Evolutionary conservation across 2,329 filamentous ascomycete genomes (phyloP).

Genomic region (Colletotrichum theobromicola): DNA sequence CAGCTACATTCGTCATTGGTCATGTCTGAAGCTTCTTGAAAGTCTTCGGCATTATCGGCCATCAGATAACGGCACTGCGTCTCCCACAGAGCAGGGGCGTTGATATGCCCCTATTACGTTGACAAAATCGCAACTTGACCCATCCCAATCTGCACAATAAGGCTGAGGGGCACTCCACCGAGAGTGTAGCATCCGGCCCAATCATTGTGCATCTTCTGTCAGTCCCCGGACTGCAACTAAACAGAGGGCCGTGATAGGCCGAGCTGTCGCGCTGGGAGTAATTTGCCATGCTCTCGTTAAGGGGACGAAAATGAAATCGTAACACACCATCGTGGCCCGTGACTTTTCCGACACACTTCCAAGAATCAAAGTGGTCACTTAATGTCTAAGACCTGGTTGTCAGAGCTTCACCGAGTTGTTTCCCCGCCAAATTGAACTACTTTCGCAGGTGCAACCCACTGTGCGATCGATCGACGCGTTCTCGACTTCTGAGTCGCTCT

Average conservation of each 20-base stretch:
- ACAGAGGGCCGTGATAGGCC: slow-evolving; percentile 1
- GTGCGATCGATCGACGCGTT: not conserved
- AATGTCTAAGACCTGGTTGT: not conserved
- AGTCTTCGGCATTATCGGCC: not conserved
- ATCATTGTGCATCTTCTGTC: not conserved
- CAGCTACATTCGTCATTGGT: not conserved
- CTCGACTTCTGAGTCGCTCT: slow-evolving; percentile 1
- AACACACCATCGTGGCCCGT: not conserved
- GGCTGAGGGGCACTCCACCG: slow-evolving; percentile 10
- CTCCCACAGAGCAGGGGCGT: not conserved
- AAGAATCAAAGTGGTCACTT: not conserved
- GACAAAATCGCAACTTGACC: not conserved
- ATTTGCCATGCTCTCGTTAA: not conserved
- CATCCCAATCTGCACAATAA: slow-evolving; percentile 10
- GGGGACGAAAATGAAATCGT: not conserved
- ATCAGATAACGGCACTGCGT: not conserved
- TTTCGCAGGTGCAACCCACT: not conserved
- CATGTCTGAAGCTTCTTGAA: not conserved
- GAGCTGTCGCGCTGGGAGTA: not conserved
- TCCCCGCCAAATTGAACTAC: not conserved
- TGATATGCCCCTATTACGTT: slow-evolving; percentile 6
- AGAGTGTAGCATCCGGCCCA: not conserved
- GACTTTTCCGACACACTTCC: not conserved
- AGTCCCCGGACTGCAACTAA: not conserved
- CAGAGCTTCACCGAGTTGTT: not conserved